Evolutionary conservation across 352 stramenopile species (phyloP), one percentile per base, ranked within the genome.

Genomic region (Peronospora farinosa): DNA sequence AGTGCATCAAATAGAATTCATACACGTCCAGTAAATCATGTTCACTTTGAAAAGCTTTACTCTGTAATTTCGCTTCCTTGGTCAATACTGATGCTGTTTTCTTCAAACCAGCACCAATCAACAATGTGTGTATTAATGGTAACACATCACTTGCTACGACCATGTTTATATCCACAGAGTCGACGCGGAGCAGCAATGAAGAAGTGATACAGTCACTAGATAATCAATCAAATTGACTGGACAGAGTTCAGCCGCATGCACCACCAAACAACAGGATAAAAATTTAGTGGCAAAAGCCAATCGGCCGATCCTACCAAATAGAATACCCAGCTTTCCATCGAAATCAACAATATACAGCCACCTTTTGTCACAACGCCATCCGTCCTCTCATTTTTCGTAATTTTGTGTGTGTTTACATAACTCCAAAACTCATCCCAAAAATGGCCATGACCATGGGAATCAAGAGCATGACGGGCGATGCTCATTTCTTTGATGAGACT

Each of bases 401-500:
- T n/a, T n/a, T n/a, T n/a, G n/a, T n/a, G n/a, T n/a, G 23, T 5
- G 23, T 27, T 21, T 21, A 21, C n/a, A n/a, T n/a, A n/a, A n/a
- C n/a, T n/a, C n/a, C n/a, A 21, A 21, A 21, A 21, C 19, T 4
- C 21, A 23, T 23, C 4, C 21, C 2, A 31, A 37, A 40, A 23
- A 59, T 59, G 51, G 43, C 51, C 10, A 52, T 59, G 51, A 36
- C 51, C 7, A 59, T 53, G 6, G 51, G 51, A 37, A 90, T 90
- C 70, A 73, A 76, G 36, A 80, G 77, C 40, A 89, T 92, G 58
- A 76, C 75, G 33, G 93, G 91, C 31, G 95, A 98, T 66, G 85
- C 91, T 35, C 90, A 98, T 65, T 98, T 97, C 75, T 98, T 98
- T 67, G 94, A 98, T 77, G 95, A 98, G 72, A 95, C 75, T 51